Base-by-base conservation (phyloP, 768 basidiomycete genomes). In the Rhodotorula graminis region DNA sequence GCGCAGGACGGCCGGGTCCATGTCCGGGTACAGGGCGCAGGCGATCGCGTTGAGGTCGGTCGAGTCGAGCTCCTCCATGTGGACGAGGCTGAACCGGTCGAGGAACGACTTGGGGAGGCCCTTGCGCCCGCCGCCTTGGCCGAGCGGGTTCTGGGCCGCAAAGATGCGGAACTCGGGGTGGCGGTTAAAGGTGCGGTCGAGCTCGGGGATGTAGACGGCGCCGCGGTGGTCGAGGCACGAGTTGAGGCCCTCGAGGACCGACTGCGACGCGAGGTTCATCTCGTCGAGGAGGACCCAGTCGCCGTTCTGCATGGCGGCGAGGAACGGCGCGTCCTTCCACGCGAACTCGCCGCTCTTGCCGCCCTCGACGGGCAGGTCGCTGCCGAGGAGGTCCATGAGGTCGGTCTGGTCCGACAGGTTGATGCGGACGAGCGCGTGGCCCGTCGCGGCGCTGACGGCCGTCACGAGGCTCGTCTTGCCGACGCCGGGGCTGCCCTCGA, bases 401-500 rank as follows among this genome's bases (percentile, higher is more conserved):
- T 99, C 96, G 0, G 95, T 98, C 80, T 99, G 96, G 77, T 99
- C 96, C 10, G 96, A 98, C 31, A 99, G 82, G 81, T 99, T 99
- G 85, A 99, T 94, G 31, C 96, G 89, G 79, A 88, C 91, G 44
- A 98, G 84, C 42, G 84, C 82, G 79, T 93, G 87, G 27, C 93
- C 92, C 52, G 88, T 83, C 10, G 90, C 82, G 71, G 87, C 88
- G 33, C 93, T 93, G 19, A 99, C 84, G 16, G 96, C 95, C 27
- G 88, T 85, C 62, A 98, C 84, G 8, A 99, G 85, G 79, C 92
- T 96, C 4, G 96, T 98, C 82, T 99, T 99, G 6, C 96, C 96
- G 23, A 98, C 96, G 0, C 96, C 96, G 19, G 96, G 96, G 81
- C 93, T 97, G 2, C 96, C 96, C 80, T 99, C 96, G 16, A 99